These are phyloP conservation scores for Nasturtium officinale DNA, from an alignment of 345 rosid genomes.

Conservation along the genomic window DNA sequence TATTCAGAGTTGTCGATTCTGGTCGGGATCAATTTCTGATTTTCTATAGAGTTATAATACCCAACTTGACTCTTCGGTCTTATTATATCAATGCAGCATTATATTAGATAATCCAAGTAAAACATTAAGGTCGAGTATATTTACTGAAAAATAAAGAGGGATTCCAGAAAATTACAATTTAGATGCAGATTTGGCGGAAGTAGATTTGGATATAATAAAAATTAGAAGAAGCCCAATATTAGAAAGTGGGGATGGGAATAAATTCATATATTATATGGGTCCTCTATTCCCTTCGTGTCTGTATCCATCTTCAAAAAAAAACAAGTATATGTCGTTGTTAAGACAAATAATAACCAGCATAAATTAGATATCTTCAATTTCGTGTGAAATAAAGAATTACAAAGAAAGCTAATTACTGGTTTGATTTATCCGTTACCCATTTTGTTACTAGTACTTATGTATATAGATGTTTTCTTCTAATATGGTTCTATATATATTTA, in stretches of 20 bases:
- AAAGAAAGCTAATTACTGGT: not conserved
- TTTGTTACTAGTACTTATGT: too few species aligned
- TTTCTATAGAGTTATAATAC: conserved; percentile 22
- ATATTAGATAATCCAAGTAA: not conserved
- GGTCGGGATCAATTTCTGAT: conserved; percentile 27
- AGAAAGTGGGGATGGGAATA: conserved; percentile 15
- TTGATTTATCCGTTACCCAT: not conserved
- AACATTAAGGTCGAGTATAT: not conserved
- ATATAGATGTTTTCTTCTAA: too few species aligned
- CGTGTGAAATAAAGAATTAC: not conserved
- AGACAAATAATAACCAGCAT: not conserved
- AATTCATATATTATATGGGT: not conserved
- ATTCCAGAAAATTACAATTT: not conserved
- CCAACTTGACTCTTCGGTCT: conserved; percentile 31
- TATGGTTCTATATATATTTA: too few species aligned
- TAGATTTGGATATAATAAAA: not conserved
- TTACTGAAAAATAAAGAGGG: not conserved
- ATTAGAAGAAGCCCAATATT: not conserved
- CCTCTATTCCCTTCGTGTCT: not conserved
- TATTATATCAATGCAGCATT: conserved; percentile 14
- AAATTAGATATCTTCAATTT: not conserved
- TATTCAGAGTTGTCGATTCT: conserved; percentile 38
- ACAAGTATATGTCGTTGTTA: not conserved
- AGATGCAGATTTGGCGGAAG: not conserved
- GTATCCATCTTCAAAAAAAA: not conserved